These are phyloP conservation scores for Backusella mclennaniae DNA, from an alignment of 192 early-diverging fungal species.

Conservation along the genomic window DNA sequence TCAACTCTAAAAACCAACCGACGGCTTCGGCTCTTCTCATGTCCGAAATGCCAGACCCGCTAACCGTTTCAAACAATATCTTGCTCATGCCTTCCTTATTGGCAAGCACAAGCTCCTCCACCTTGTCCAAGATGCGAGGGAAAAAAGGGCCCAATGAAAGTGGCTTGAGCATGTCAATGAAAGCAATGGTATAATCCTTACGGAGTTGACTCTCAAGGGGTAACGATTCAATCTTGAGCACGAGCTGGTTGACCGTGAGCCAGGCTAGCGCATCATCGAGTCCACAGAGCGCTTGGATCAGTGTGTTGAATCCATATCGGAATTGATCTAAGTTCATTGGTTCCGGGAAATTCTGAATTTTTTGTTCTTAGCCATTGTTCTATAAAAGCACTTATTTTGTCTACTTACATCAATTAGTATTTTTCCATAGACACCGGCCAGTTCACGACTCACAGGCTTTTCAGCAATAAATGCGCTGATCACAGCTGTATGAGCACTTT, in stretches of 20 bases:
- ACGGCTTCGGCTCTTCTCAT: slow-evolving; percentile 37
- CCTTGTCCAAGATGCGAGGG: slow-evolving; percentile 12
- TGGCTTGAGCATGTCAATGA: slow-evolving; percentile 36
- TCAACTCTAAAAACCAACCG: slow-evolving; percentile 38
- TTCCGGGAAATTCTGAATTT: slow-evolving; percentile 40
- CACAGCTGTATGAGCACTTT: slow-evolving; percentile 49
- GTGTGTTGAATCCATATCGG: slow-evolving; percentile 46
- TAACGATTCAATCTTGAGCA: slow-evolving; percentile 36
- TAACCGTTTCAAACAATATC: slow-evolving; percentile 35
- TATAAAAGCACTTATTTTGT: neutral
- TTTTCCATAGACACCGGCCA: slow-evolving; percentile 49
- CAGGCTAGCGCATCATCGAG: slow-evolving; percentile 52
- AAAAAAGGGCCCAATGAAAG: slow-evolving; percentile 36
- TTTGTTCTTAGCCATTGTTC: neutral
- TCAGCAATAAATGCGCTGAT: slow-evolving; percentile 45
- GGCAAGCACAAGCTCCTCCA: slow-evolving; percentile 12
- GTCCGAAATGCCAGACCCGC: slow-evolving; percentile 37
- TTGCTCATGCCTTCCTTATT: slow-evolving; percentile 25
- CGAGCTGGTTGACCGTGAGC: slow-evolving; percentile 45
- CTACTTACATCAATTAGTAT: slow-evolving; percentile 41
- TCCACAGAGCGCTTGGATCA: slow-evolving; percentile 46
- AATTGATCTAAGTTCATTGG: slow-evolving; percentile 48
- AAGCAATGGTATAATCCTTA: slow-evolving; percentile 21
- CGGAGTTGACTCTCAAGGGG: slow-evolving; percentile 14
- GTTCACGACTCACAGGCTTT: slow-evolving; percentile 45